Conservation (phyloP, 108 stramenopile species). For the Cyclotella atomus region DNA sequence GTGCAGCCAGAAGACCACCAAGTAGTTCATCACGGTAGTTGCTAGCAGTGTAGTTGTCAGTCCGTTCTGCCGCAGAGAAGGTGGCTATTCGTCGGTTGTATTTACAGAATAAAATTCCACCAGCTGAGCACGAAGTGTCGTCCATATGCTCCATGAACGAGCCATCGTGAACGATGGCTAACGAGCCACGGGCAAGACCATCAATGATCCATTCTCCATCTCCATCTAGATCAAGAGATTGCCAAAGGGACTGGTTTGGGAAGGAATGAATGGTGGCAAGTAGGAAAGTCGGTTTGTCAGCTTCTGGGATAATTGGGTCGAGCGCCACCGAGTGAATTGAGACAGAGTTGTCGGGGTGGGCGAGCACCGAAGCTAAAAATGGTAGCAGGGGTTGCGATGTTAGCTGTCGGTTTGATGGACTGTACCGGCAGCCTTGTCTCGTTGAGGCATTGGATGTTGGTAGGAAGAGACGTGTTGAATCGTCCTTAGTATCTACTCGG, state of each 20-base stretch:
- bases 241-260: conserved; percentile 1
- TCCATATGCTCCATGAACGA: neutral
- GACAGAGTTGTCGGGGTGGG: neutral
- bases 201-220: conserved; percentile 9
- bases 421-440: neutral
- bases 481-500: neutral
- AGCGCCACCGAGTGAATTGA: neutral
- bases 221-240: neutral
- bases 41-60: neutral
- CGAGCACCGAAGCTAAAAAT: neutral
- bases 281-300: neutral
- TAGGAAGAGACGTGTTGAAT: neutral
- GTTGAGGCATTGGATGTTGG: neutral
- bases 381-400: neutral
- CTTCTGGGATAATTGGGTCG: neutral
- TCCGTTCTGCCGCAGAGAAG: neutral
- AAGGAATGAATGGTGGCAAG: neutral
- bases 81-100: neutral
- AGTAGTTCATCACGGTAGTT: conserved; percentile 14
- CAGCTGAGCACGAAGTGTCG: neutral
- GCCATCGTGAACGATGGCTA: conserved; percentile 3
- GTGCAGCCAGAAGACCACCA: neutral
- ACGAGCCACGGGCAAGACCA: neutral
- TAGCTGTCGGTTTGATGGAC: neutral
- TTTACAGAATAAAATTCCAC: neutral